phyloP scores from a whole-genome alignment of 768 basidiomycete genomes.

The Glaciozyma martinii region DNA sequence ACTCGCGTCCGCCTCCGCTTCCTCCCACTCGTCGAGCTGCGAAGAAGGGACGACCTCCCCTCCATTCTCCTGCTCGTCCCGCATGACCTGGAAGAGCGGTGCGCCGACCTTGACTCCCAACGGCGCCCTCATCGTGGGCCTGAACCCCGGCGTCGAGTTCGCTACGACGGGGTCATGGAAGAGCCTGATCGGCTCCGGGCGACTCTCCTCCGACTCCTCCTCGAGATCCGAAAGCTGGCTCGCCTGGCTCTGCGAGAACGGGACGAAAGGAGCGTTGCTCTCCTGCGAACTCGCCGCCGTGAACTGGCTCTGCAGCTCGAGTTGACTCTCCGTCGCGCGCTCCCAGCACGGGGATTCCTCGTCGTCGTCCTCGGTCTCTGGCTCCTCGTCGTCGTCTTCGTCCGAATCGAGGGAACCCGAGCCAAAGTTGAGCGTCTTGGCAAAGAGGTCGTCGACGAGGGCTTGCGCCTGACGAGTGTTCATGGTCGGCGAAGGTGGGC shows the following conservation, averaged over 20 bases:
- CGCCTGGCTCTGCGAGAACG: not conserved
- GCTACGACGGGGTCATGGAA: constrained; percentile 8
- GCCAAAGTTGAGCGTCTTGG: constrained; percentile 45
- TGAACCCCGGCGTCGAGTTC: constrained; percentile 10
- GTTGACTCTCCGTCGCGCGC: not conserved
- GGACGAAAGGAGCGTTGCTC: not conserved
- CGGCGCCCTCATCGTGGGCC: constrained; percentile 21
- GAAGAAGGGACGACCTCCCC: not conserved
- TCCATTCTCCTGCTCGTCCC: not conserved
- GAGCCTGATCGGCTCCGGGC: constrained; percentile 14
- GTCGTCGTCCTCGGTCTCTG: constrained; percentile 18
- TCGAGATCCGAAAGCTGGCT: not conserved
- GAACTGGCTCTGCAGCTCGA: not conserved
- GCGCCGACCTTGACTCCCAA: constrained; percentile 14
- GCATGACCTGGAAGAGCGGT: not conserved
- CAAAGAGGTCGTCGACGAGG: constrained; percentile 94
- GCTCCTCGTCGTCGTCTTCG: constrained; percentile 35
- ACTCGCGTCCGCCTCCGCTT: not conserved
- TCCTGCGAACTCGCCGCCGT: not conserved
- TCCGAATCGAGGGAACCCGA: not conserved
- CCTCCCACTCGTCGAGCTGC: constrained; percentile 25
- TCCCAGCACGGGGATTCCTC: not conserved
- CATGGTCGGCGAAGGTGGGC: constrained; percentile 59
- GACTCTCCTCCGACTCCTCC: constrained; percentile 6
- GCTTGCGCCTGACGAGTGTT: constrained; percentile 92